These are phyloP conservation scores for Stachybotrys elegans DNA, from an alignment of 2,329 filamentous ascomycete genomes.

Conservation along the genomic window DNA sequence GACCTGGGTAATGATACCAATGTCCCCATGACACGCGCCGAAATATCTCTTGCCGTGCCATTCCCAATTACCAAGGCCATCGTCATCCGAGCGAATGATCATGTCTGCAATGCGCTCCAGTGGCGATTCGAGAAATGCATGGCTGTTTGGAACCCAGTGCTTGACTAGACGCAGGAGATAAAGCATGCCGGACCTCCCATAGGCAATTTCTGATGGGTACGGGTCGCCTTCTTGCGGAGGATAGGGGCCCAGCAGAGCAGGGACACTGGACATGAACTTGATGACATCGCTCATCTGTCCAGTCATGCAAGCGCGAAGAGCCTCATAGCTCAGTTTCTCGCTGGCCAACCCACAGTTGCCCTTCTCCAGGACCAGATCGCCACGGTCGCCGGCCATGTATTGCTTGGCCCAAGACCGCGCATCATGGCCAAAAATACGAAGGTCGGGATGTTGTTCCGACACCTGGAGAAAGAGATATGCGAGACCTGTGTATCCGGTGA, in stretches of 20 bases:
- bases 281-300: conserved; percentile 31
- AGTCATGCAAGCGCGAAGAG: conserved; percentile 38
- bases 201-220: conserved; percentile 55
- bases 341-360: conserved; percentile 43
- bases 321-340: conserved; percentile 42
- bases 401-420: conserved; percentile 39
- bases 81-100: conserved; percentile 47
- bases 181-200: conserved; percentile 62
- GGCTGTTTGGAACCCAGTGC: conserved; percentile 46
- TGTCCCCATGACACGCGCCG: conserved; percentile 62
- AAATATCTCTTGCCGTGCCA: conserved; percentile 60
- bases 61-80: conserved; percentile 47
- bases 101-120: conserved; percentile 53
- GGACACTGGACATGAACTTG: conserved; percentile 34
- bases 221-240: conserved; percentile 26
- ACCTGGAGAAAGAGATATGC: conserved; percentile 50
- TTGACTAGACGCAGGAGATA: conserved; percentile 63
- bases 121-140: conserved; percentile 43
- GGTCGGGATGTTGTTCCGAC: conserved; percentile 35
- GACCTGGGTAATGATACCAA: conserved; percentile 68
- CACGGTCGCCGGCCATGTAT: conserved; percentile 39
- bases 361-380: conserved; percentile 28
- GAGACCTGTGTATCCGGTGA: conserved; percentile 49
- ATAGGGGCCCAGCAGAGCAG: conserved; percentile 23
- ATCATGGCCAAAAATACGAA: conserved; percentile 35